Percentiles rank a stretch among this genome's conserved stretches.
Conservation (phyloP, 768 basidiomycete species). For the Mrakia hoshinonis region DNA sequence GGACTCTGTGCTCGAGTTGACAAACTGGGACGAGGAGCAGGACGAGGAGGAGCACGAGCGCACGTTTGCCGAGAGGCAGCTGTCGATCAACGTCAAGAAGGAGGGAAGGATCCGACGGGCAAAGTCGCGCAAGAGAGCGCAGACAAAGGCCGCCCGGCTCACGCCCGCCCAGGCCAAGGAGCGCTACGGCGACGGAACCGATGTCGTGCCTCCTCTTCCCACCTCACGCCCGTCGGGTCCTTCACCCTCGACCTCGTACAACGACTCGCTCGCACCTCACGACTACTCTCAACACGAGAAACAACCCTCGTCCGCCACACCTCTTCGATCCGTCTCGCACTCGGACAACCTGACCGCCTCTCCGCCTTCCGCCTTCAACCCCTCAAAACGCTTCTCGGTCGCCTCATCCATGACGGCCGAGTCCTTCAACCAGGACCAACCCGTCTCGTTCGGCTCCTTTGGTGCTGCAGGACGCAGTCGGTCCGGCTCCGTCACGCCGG, state of each 20-base stretch:
- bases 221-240: neutral
- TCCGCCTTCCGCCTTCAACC: neutral
- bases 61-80: conserved; percentile 51
- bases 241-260: neutral
- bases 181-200: neutral
- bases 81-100: conserved; percentile 52
- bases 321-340: neutral
- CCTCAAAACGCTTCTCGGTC: conserved; percentile 9
- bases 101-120: conserved; percentile 56
- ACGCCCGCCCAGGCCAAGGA: conserved; percentile 10
- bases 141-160: conserved; percentile 10
- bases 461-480: neutral
- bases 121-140: conserved; percentile 41
- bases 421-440: neutral
- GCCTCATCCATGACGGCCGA: conserved; percentile 8
- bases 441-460: neutral
- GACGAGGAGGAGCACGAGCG: conserved; percentile 57
- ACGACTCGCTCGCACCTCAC: neutral
- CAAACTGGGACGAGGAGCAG: conserved; percentile 54
- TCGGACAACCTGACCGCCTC: neutral
- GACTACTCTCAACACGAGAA: neutral
- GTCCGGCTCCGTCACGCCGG: neutral
- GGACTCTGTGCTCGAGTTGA: conserved; percentile 55
- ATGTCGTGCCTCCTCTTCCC: neutral
- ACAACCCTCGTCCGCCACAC: neutral